A percentile compares a stretch with the other conserved stretches of the same genome.
These are phyloP conservation scores for Hymenoscyphus albidus DNA, from an alignment of 2,329 filamentous ascomycete species.

Conservation along the genomic window DNA sequence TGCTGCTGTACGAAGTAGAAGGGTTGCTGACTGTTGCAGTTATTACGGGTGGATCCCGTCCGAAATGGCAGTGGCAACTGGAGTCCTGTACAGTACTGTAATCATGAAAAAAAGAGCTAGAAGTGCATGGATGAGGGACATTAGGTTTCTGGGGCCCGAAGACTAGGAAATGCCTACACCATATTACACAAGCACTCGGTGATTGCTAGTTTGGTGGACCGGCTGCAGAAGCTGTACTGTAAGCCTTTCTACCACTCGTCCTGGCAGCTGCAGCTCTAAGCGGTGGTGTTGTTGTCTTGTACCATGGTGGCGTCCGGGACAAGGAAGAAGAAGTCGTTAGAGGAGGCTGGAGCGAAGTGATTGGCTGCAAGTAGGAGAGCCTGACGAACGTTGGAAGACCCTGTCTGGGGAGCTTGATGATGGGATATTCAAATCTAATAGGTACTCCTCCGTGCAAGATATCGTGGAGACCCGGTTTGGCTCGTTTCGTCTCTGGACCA, in stretches of 20 bases:
- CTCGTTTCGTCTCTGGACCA: neutral
- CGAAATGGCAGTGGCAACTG: slow-evolving; percentile 28
- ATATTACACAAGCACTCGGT: neutral
- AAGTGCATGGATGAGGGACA: slow-evolving; percentile 20
- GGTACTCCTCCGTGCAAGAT: neutral
- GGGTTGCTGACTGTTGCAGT: neutral
- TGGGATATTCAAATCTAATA: neutral
- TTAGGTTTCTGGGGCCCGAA: slow-evolving; percentile 22
- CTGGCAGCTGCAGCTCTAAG: slow-evolving; percentile 1
- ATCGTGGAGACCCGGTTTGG: neutral
- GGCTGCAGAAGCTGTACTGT: neutral
- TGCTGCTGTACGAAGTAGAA: slow-evolving; percentile 8
- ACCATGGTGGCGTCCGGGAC: slow-evolving; percentile 4
- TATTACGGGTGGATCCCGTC: slow-evolving; percentile 22
- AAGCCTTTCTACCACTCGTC: slow-evolving; percentile 2
- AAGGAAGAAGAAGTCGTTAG: slow-evolving; percentile 4
- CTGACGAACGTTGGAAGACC: neutral
- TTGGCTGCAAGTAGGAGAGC: slow-evolving; percentile 3
- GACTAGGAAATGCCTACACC: slow-evolving; percentile 12
- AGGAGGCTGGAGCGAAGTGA: neutral
- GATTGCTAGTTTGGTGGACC: neutral
- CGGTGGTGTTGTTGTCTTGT: slow-evolving; percentile 3
- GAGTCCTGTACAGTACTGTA: slow-evolving; percentile 1
- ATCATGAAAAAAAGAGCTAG: slow-evolving; percentile 19
- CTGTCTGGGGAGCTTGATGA: neutral